Evolutionary conservation across 306 rosid genomes (phyloP).

Genomic region (Acmispon strigosus): DNA sequence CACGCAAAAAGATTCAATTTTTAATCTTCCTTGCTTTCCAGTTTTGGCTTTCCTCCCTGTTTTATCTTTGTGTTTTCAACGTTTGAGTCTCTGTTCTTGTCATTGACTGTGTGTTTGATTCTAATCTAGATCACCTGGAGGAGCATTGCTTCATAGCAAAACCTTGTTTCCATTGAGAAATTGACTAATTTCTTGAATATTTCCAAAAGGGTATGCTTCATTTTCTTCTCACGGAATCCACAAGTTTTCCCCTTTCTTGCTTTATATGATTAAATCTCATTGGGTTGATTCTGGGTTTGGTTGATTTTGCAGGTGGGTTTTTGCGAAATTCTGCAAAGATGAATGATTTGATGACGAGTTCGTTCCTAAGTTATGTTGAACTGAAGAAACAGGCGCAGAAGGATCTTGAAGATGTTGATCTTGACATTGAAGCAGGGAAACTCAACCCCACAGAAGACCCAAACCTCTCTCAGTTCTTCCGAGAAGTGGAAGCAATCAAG

Average conservation of each 20-base stretch:
- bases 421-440: slow-evolving; percentile 58
- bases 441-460: slow-evolving; percentile 57
- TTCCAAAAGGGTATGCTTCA: slow-evolving; percentile 28
- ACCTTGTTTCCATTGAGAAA: slow-evolving; percentile 27
- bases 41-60: no score
- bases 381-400: slow-evolving; percentile 65
- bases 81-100: no score
- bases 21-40: no score
- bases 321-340: slow-evolving; percentile 44
- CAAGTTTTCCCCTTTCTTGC: slow-evolving; percentile 1
- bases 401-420: slow-evolving; percentile 41
- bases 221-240: slow-evolving; percentile 4
- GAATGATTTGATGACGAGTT: slow-evolving; percentile 93
- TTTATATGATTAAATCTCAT: background rate
- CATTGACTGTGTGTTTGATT: background rate
- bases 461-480: slow-evolving; percentile 68
- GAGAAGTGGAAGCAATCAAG: slow-evolving; percentile 57
- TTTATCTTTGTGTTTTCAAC: no score
- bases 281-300: background rate
- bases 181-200: slow-evolving; percentile 42
- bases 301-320: slow-evolving; percentile 30
- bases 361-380: slow-evolving; percentile 88
- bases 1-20: slow-evolving; percentile 9
- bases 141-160: slow-evolving; percentile 4
- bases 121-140: slow-evolving; percentile 26